These are phyloP conservation scores for Gynandropsis gynandra DNA, from an alignment of 345 rosid genomes.

Conservation along the genomic window DNA sequence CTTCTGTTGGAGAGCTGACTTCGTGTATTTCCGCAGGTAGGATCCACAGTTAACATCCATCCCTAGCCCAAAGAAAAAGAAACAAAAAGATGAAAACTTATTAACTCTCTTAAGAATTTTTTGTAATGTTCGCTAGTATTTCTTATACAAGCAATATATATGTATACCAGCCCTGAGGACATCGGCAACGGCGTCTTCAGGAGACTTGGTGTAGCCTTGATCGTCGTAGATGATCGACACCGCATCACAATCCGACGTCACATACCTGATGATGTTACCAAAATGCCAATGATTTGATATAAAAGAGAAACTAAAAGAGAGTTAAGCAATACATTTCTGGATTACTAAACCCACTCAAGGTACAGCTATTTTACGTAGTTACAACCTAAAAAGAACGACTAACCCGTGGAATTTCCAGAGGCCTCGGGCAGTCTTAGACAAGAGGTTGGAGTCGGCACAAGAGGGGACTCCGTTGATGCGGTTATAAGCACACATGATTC, in stretches of 20 bases:
- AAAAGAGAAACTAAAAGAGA: not conserved
- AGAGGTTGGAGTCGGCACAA: constrained; percentile 62
- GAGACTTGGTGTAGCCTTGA: constrained; percentile 61
- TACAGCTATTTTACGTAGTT: not conserved
- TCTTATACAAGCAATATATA: not conserved
- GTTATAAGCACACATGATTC: constrained; percentile 87
- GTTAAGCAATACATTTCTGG: no score
- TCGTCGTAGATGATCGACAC: constrained; percentile 53
- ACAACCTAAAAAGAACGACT: not conserved
- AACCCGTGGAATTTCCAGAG: constrained; percentile 77
- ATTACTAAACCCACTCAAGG: no score
- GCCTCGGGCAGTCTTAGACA: constrained; percentile 49
- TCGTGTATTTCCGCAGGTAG: constrained; percentile 53
- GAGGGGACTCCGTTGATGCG: constrained; percentile 68
- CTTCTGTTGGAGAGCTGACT: constrained; percentile 56
- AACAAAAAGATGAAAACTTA: not conserved
- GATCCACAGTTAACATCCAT: constrained; percentile 88
- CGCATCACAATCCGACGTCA: constrained; percentile 85
- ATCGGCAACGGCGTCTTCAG: constrained; percentile 77
- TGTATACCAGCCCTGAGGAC: constrained; percentile 69
- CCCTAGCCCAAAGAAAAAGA: constrained; percentile 29
- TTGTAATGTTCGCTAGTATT: no score
- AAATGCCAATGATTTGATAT: not conserved
- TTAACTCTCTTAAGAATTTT: not conserved
- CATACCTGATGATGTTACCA: constrained; percentile 42